A percentile compares a stretch with the other conserved stretches of the same genome.
These are phyloP conservation scores for Nannizziopsis barbatae DNA, from an alignment of 2,329 filamentous ascomycete species.

Conservation along the genomic window DNA sequence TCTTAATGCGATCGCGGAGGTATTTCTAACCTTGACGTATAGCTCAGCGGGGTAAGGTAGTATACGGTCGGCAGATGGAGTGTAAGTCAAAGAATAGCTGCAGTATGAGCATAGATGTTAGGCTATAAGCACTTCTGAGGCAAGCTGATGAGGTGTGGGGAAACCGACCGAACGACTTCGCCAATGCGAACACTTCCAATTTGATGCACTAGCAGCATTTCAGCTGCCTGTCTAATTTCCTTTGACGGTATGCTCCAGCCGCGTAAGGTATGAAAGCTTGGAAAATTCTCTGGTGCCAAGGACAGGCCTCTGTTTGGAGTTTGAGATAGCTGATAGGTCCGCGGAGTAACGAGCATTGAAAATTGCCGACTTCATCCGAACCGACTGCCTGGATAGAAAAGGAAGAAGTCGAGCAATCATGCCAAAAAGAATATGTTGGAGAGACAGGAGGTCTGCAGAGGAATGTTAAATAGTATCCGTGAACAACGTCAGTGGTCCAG, in stretches of 20 bases:
- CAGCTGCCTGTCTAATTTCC: constrained; percentile 18
- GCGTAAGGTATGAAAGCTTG: constrained; percentile 24
- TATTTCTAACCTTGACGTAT: constrained; percentile 82
- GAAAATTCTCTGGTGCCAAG: constrained; percentile 17
- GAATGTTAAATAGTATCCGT: no score
- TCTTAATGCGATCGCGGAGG: constrained; percentile 75
- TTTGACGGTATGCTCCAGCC: constrained; percentile 26
- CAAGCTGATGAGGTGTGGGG: constrained; percentile 4
- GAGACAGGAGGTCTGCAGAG: no score
- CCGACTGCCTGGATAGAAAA: not conserved
- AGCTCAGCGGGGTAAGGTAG: constrained; percentile 72
- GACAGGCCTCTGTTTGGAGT: constrained; percentile 24
- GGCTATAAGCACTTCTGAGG: not conserved
- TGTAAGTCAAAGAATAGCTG: constrained; percentile 78
- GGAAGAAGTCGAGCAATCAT: not conserved
- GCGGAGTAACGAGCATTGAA: constrained; percentile 36
- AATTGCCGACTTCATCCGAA: constrained; percentile 10
- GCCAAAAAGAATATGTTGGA: no score
- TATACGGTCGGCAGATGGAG: constrained; percentile 76
- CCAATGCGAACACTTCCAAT: constrained; percentile 85
- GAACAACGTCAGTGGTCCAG: no score
- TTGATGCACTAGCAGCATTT: constrained; percentile 86
- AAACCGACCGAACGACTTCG: constrained; percentile 69
- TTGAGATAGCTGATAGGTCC: constrained; percentile 34
- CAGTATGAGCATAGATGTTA: not conserved